Evolutionary conservation across 805 yeast species (phyloP), one percentile per base, ranked within the genome.

Genomic region (Candida pseudoglaebosa): DNA sequence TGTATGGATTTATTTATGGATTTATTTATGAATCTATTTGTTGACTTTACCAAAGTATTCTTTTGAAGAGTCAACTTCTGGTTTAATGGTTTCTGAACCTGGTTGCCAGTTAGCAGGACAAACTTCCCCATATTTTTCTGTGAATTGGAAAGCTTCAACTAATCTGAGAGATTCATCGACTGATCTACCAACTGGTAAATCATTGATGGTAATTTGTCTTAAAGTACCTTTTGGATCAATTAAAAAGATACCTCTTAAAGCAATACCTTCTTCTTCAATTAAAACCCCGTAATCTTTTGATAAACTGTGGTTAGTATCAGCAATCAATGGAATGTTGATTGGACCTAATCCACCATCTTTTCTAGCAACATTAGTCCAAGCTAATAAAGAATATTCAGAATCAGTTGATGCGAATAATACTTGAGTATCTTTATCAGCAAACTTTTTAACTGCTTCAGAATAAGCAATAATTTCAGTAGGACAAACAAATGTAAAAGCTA

Each of bases 401-500:
- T 93, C 99, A 54, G 97, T 91, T 46, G 98, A 91, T 53, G 98
- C 97, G 56, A 93, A 89, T 61, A 93, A 79, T 38, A 93, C 82
- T 74, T 88, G 86, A 53, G 88, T 80, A 59, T 82, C 91, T 65
- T 87, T 83, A 53, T 78, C 95, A 56, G 84, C 67, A 73, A 93
- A 93, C 77, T 83, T 82, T 76, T 82, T 80, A 56, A 80, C 85
- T 54, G 97, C 96, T 56, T 91, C 96, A 48, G 96, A 86, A 84
- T 89, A 93, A 55, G 98, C 98, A 70, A 93, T 82, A 76, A 93
- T 90, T 78, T 93, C 98, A 54, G 99, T 93, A 70, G 99, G 99
- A 75, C 99, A 93, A 49, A 93, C 98, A 56, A 93, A 93, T 45
- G 99, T 93, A 90, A 93, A 93, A 38, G 99, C 99, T 79, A 91